phyloP scores from a whole-genome alignment of 1,139 yeast species.

The Suhomyces guaymorum region DNA sequence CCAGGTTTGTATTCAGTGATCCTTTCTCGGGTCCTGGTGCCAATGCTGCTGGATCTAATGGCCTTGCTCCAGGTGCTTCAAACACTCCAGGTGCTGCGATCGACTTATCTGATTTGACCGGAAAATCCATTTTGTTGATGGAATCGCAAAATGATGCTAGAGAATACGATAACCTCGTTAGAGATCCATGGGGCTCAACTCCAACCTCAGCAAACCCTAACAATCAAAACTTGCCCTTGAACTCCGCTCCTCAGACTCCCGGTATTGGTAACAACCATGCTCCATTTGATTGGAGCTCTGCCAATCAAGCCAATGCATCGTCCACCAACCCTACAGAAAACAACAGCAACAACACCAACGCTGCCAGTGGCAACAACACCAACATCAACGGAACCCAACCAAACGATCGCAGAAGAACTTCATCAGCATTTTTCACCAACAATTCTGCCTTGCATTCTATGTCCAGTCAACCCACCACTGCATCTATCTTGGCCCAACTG shows the following conservation, averaged over 20 bases:
- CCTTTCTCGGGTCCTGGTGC: slow-evolving; percentile 47
- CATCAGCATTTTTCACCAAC: slow-evolving; percentile 37
- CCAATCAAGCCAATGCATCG: slow-evolving; percentile 8
- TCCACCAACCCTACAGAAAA: slow-evolving; percentile 12
- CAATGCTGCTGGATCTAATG: slow-evolving; percentile 17
- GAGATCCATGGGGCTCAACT: slow-evolving; percentile 46
- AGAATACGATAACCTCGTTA: slow-evolving; percentile 51
- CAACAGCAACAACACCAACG: slow-evolving; percentile 12
- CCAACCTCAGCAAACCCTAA: slow-evolving; percentile 8
- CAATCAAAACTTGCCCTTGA: slow-evolving; percentile 14
- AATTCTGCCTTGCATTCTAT: slow-evolving; percentile 18
- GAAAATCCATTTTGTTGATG: slow-evolving; percentile 56
- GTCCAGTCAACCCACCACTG: slow-evolving; percentile 11
- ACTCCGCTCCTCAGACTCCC: slow-evolving; percentile 42
- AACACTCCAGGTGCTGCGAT: slow-evolving; percentile 20
- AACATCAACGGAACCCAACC: slow-evolving; percentile 6
- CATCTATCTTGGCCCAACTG: slow-evolving; percentile 12
- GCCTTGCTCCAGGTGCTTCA: slow-evolving; percentile 18
- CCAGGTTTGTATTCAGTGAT: slow-evolving; percentile 70
- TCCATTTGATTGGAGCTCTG: slow-evolving; percentile 17
- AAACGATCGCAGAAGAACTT: slow-evolving; percentile 34
- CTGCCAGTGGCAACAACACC: slow-evolving; percentile 7
- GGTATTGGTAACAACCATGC: slow-evolving; percentile 24
- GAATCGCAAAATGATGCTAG: slow-evolving; percentile 57
- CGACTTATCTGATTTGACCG: slow-evolving; percentile 42